Percentiles rank a stretch among this genome's conserved stretches.
Evolutionary conservation across 495 filamentous ascomycete genomes (phyloP).

Genomic region (Annulohypoxylon nitens): DNA sequence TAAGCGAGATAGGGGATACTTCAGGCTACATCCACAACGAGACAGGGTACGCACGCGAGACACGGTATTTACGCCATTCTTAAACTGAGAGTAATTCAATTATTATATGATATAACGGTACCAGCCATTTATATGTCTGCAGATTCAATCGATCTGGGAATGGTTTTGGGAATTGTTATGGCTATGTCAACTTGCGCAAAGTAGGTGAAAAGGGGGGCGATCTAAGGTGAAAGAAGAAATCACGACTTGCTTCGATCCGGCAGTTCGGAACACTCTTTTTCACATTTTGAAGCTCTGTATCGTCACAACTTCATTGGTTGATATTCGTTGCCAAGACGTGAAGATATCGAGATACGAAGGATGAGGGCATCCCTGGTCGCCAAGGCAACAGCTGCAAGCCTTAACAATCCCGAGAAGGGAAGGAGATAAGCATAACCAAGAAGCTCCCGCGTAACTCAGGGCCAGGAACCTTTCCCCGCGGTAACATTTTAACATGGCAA

Average conservation of each 20-base stretch:
- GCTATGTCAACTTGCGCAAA: neutral
- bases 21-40: too few species aligned
- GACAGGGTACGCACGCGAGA: too few species aligned
- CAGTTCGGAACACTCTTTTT: slow-evolving; percentile 33
- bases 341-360: slow-evolving; percentile 23
- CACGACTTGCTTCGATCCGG: slow-evolving; percentile 35
- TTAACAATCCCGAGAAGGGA: slow-evolving; percentile 35
- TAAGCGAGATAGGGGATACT: too few species aligned
- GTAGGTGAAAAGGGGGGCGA: neutral
- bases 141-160: too few species aligned
- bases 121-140: too few species aligned
- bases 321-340: slow-evolving; percentile 14
- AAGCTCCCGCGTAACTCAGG: slow-evolving; percentile 1
- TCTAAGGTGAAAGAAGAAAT: neutral
- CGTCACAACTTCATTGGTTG: slow-evolving; percentile 27
- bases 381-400: slow-evolving; percentile 39
- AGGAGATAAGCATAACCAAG: slow-evolving; percentile 41
- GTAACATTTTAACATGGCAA: slow-evolving; percentile 34
- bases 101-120: too few species aligned
- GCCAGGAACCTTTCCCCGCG: slow-evolving; percentile 35
- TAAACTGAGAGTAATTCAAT: too few species aligned
- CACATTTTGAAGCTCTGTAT: slow-evolving; percentile 17
- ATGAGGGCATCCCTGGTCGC: slow-evolving; percentile 28
- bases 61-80: too few species aligned
- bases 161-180: neutral